phyloP scores from a whole-genome alignment of 2,329 filamentous ascomycete species.

The Pestalotiopsis sp. region DNA sequence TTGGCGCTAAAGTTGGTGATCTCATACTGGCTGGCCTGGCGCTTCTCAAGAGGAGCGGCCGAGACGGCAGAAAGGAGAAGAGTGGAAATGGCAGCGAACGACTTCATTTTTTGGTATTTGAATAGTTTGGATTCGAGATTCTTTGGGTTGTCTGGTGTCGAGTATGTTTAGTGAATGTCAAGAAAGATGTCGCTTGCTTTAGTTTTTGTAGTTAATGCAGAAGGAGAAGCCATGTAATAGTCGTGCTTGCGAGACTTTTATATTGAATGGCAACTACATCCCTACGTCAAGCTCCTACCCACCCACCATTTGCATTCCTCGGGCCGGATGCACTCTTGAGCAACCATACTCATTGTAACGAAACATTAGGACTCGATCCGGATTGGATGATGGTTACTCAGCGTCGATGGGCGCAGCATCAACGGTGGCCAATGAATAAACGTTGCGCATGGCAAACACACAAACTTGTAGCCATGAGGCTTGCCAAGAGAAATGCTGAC shows the following conservation, averaged over 20 bases:
- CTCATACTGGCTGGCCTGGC: slow-evolving; percentile 6
- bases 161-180: neutral
- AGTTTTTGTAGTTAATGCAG: too few species aligned
- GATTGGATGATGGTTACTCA: neutral
- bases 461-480: neutral
- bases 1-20: slow-evolving; percentile 10
- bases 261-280: too few species aligned
- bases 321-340: neutral
- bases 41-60: slow-evolving; percentile 8
- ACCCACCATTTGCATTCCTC: neutral
- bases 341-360: neutral
- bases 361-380: neutral
- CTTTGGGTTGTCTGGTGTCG: neutral
- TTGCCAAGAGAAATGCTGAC: neutral
- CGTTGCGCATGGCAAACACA: neutral
- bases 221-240: too few species aligned
- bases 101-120: neutral
- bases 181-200: neutral
- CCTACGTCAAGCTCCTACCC: too few species aligned
- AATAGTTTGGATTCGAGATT: neutral
- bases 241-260: too few species aligned
- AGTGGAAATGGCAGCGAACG: slow-evolving; percentile 17
- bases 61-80: slow-evolving; percentile 21
- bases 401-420: neutral
- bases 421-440: neutral